phyloP scores from a whole-genome alignment of 2,329 filamentous ascomycete species.

The Chaetomiaceae sp. region DNA sequence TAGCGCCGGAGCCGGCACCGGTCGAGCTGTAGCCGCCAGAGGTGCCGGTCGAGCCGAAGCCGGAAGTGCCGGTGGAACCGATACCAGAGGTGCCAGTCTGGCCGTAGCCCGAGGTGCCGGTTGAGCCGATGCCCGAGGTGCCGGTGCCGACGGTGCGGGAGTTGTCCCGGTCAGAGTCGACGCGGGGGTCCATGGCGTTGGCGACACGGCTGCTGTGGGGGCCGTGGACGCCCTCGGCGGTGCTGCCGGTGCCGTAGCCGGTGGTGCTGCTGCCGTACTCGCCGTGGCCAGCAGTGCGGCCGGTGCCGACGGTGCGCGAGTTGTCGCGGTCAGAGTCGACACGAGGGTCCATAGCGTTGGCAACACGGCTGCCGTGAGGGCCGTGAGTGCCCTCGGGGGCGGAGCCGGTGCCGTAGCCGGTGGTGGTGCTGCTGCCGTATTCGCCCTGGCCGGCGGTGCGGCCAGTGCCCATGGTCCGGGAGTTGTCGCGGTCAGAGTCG shows the following conservation, averaged over 20 bases:
- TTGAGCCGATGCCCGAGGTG: background rate
- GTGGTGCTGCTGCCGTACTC: slow-evolving; percentile 23
- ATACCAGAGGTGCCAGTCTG: background rate
- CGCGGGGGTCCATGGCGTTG: slow-evolving; percentile 47
- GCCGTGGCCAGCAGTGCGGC: slow-evolving; percentile 27
- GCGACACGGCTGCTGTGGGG: slow-evolving; percentile 38
- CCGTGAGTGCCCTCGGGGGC: slow-evolving; percentile 30
- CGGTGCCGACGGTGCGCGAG: slow-evolving; percentile 26
- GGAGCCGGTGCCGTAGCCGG: slow-evolving; percentile 9
- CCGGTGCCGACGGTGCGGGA: slow-evolving; percentile 26
- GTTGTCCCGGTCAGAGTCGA: slow-evolving; percentile 42
- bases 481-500: slow-evolving; percentile 41
- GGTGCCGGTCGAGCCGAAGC: slow-evolving; percentile 6
- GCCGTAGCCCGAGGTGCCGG: slow-evolving; percentile 7
- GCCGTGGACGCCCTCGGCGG: slow-evolving; percentile 29
- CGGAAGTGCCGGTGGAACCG: slow-evolving; percentile 5
- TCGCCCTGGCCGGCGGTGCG: slow-evolving; percentile 16
- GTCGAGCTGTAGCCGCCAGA: too few species aligned
- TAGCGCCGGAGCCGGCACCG: slow-evolving; percentile 13
- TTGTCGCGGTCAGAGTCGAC: slow-evolving; percentile 43
- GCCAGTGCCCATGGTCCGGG: slow-evolving; percentile 16
- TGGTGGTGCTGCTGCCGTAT: background rate
- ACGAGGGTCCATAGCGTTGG: slow-evolving; percentile 47
- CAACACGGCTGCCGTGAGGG: slow-evolving; percentile 37
- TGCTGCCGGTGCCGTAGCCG: slow-evolving; percentile 18